A percentile compares a stretch with the other conserved stretches of the same genome.
Conservation (phyloP, 371 early-diverging fungal genomes). For the Apophysomyces trapeziformis region DNA sequence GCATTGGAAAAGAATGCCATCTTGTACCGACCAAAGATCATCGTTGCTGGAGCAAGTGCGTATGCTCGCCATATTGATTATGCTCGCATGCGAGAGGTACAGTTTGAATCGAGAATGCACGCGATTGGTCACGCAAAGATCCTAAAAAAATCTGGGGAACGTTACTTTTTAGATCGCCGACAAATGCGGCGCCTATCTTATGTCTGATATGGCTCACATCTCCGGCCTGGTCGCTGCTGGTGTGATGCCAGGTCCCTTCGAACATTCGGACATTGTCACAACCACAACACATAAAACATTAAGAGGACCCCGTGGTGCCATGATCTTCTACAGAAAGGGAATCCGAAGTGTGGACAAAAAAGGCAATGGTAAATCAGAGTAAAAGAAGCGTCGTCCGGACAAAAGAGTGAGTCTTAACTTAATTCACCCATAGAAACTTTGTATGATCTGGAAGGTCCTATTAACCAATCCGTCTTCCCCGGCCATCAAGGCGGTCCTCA, state of each 20-base stretch:
- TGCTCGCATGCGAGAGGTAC: slow-evolving; percentile 80
- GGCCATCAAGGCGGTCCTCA: slow-evolving; percentile 99
- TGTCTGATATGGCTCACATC: slow-evolving; percentile 99
- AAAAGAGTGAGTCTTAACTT: background rate
- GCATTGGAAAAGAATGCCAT: slow-evolving; percentile 83
- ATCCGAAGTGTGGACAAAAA: slow-evolving; percentile 82
- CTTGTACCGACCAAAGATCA: slow-evolving; percentile 95
- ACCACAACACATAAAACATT: slow-evolving; percentile 99
- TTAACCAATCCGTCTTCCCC: slow-evolving; percentile 99
- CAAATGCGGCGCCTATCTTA: slow-evolving; percentile 87
- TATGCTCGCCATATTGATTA: slow-evolving; percentile 98
- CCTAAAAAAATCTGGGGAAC: background rate
- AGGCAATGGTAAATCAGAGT: slow-evolving; percentile 61
- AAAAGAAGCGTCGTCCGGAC: background rate
- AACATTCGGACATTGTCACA: slow-evolving; percentile 97
- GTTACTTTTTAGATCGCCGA: slow-evolving; percentile 73
- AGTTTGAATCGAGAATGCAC: background rate
- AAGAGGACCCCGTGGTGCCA: slow-evolving; percentile 98
- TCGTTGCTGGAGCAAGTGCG: slow-evolving; percentile 98
- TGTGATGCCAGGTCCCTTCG: slow-evolving; percentile 91
- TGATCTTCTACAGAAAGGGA: slow-evolving; percentile 98
- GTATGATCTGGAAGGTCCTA: slow-evolving; percentile 91
- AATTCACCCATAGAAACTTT: slow-evolving; percentile 52
- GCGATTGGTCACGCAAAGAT: slow-evolving; percentile 1
- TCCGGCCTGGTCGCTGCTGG: slow-evolving; percentile 93